Base-by-base conservation (phyloP, 768 basidiomycete species). In the Mycena olivaceomarginata region DNA sequence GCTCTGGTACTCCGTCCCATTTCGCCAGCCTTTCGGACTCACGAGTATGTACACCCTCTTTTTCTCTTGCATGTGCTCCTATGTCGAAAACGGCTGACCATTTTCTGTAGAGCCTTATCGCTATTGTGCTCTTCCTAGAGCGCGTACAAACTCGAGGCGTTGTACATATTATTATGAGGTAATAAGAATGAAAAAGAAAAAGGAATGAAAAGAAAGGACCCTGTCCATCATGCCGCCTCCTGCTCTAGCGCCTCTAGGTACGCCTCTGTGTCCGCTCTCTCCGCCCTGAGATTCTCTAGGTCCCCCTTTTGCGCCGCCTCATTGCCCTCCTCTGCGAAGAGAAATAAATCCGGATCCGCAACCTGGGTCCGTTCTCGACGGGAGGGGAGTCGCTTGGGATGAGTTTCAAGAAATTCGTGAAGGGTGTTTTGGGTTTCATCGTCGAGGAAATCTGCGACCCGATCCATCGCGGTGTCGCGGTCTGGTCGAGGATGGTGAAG, bases 401-500 rank as follows among this genome's bases (percentile, higher is more conserved):
- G 16, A 1, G 67, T 40, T 6, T 56, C 18, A 20, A 67, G 67
- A 7, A 43, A 60, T 2, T 69, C 57, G 7, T 9, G n/a, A 7
- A 69, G 56, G 1, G 56, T 69, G 2, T 69, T 12, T 15, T 9
- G 13, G 2, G 7, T 15, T 4, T 45, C 68, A 0, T 41, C 68
- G 56, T 69, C 56, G 40, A 69, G 57, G 20, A 59, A 45, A 1
- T 7, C 20, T 59, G 56, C 37, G 12, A 69, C 37, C 41, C 57
- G 68, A 22, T 57, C 68, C 68, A 69, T 25, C 56, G 41, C 68
- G 16, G 68, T 69, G 68, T 10, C 40, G 56, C 68, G 57, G 68
- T 69, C 68, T 57, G 68, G 68, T n/a, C 68, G 68, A 39, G 56
- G 56, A 59, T 45, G 68, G 13, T 68, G 48, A 6, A 59, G 40